Percentiles rank a stretch among this genome's conserved stretches.
These are phyloP conservation scores for Stephania cephalantha DNA, from an alignment of 164 flowering plant genomes.

Conservation along the genomic window DNA sequence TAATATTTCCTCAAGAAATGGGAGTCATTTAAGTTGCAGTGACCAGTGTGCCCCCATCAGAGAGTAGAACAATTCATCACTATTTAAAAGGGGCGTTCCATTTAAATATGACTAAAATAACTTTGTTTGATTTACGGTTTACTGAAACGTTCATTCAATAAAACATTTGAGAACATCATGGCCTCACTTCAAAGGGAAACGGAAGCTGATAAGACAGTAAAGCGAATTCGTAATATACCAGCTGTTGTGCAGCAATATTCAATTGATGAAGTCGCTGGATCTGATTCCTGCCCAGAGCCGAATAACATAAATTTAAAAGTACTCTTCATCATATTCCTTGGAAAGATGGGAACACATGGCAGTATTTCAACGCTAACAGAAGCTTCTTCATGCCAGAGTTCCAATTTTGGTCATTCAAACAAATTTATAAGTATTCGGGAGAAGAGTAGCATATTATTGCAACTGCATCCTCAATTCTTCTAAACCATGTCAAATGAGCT, in stretches of 20 bases:
- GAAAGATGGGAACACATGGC: neutral
- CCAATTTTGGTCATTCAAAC: neutral
- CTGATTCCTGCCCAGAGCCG: constrained; percentile 49
- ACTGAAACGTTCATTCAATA: neutral
- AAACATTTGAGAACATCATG: neutral
- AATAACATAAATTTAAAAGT: constrained; percentile 1
- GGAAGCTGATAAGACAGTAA: neutral
- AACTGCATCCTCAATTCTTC: neutral
- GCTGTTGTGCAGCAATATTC: constrained; percentile 92
- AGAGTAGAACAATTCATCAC: neutral
- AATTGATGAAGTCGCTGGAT: constrained; percentile 71
- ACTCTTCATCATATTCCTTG: neutral
- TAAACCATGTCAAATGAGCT: neutral
- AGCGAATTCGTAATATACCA: constrained; percentile 33
- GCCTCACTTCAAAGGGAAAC: neutral
- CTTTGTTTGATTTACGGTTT: neutral
- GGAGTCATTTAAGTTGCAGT: neutral
- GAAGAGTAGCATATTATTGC: neutral
- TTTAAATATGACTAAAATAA: neutral
- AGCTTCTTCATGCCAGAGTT: neutral
- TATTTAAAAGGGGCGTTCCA: neutral
- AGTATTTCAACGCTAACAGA: neutral
- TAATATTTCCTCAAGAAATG: neutral
- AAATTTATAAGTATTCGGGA: neutral
- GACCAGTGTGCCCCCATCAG: neutral